These are phyloP conservation scores for Suillus subluteus DNA, from an alignment of 768 basidiomycete species.

Conservation along the genomic window DNA sequence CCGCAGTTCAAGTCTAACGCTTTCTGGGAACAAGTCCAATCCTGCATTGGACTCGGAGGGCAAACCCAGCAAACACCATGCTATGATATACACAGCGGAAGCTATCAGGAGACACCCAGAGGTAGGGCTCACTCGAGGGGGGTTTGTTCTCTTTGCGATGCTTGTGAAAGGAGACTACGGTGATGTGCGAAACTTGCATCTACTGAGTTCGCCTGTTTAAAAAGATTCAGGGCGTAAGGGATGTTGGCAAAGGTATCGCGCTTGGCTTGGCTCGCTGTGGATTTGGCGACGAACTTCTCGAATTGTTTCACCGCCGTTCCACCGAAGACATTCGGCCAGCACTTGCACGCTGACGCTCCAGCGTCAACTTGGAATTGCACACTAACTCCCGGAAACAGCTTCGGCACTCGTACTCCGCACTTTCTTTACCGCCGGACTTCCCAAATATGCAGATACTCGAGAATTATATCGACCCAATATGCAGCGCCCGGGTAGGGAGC, in stretches of 20 bases:
- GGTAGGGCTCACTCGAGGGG: conserved; percentile 30
- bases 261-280: conserved; percentile 30
- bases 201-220: background rate
- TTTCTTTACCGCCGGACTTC: conserved; percentile 23
- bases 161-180: conserved; percentile 42
- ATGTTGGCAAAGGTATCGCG: conserved; percentile 23
- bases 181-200: conserved; percentile 18
- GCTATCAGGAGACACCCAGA: conserved; percentile 25
- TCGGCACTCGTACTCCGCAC: conserved; percentile 12
- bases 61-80: conserved; percentile 26
- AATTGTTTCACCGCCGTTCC: conserved; percentile 19
- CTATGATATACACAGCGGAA: conserved; percentile 27
- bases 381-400: conserved; percentile 29
- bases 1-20: conserved; percentile 20
- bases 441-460: conserved; percentile 24
- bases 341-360: conserved; percentile 28
- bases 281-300: conserved; percentile 31
- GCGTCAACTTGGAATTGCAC: conserved; percentile 27
- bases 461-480: conserved; percentile 26
- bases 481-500: conserved; percentile 19
- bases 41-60: conserved; percentile 29
- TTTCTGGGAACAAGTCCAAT: conserved; percentile 30
- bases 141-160: conserved; percentile 38
- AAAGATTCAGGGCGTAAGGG: conserved; percentile 18
- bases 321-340: conserved; percentile 18